Evolutionary conservation across 2,329 filamentous ascomycete genomes (phyloP), one percentile per base, ranked within the genome.

Genomic region (Aspergillus viridinutans): DNA sequence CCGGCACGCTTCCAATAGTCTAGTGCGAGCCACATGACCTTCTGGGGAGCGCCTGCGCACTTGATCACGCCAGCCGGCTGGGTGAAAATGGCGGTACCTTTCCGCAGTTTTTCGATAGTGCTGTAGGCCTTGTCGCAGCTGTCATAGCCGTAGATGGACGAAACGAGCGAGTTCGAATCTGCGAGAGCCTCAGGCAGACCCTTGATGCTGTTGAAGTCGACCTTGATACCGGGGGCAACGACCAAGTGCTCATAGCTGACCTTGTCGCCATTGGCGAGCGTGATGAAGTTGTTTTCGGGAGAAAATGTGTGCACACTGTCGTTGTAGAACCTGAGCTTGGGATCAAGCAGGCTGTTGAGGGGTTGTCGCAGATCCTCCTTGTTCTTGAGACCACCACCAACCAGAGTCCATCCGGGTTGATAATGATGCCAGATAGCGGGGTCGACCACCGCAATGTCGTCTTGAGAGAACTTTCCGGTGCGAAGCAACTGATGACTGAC

Each of bases 371-470:
- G 72, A 25, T 86, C 80, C 60, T 86, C 76, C 67, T 85, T 85
- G 49, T 76, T 80, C 71, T 88, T 88, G 42, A 89, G 76, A 3
- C 86, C 86, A 42, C 83, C 85, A 47, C 85, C 86, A 2, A 88
- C 86, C 1, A 89, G 76, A 1, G 86, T 89, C 85, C 85, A 89
- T 54, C 86, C 86, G 1, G 86, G 85, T 69, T 89, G 86, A 68
- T 88, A 89, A 73, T 89, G 79, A 67, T 89, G 85, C 78, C 80
- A 85, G 61, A 74, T 68, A 0, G 85, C 79, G 0, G 86, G 86
- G 61, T 89, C 86, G 47, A 89, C 73, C 26, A 89, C 65, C 28
- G 86, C 85, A 58, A 89, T 86, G 58, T 89, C 86, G 32, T 84
- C 76, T 47, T 78, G 73, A 0, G 70, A 61, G 64, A 87, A 88